A percentile compares a stretch with the other conserved stretches of the same genome.
These are phyloP conservation scores for Chlamydomonas reinhardtii DNA, from an alignment of 163 green algal genomes.

Conservation along the genomic window DNA sequence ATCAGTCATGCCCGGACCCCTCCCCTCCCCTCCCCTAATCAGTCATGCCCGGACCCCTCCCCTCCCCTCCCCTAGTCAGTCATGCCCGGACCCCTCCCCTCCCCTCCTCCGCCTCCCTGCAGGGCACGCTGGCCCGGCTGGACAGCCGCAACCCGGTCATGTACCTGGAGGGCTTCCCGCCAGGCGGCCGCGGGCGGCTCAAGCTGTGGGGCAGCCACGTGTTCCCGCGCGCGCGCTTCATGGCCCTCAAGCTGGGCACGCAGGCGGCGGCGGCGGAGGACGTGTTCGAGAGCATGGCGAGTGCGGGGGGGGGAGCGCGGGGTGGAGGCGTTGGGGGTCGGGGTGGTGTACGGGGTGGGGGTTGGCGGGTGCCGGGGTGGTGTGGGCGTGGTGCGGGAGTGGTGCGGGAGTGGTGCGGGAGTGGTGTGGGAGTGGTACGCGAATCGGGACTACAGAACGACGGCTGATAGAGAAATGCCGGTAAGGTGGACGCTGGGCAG, in stretches of 20 bases:
- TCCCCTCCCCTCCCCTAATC: neutral
- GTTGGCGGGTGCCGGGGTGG: too few relatives aligned
- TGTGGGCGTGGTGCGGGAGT: too few relatives aligned
- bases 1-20: too few relatives aligned
- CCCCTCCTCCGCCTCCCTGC: neutral
- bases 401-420: too few relatives aligned
- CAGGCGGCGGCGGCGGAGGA: slow-evolving; percentile 79
- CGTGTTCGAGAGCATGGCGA: slow-evolving; percentile 91
- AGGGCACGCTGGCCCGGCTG: slow-evolving; percentile 85
- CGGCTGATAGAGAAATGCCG: too few relatives aligned
- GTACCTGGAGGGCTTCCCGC: slow-evolving; percentile 74
- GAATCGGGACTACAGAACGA: too few relatives aligned
- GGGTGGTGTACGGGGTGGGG: neutral
- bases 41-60: too few relatives aligned
- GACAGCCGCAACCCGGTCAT: slow-evolving; percentile 89
- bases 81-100: neutral
- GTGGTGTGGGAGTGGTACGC: too few relatives aligned
- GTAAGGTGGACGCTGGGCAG: too few relatives aligned
- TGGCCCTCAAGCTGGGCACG: slow-evolving; percentile 44
- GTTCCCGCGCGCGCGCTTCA: slow-evolving; percentile 72
- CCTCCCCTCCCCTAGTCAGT: too few relatives aligned
- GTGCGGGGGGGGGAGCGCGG: neutral
- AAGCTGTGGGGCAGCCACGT: slow-evolving; percentile 88
- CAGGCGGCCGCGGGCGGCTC: slow-evolving; percentile 55
- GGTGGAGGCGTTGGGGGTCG: neutral